phyloP scores from a whole-genome alignment of 768 basidiomycete species.

The Podaxis rugospora region DNA sequence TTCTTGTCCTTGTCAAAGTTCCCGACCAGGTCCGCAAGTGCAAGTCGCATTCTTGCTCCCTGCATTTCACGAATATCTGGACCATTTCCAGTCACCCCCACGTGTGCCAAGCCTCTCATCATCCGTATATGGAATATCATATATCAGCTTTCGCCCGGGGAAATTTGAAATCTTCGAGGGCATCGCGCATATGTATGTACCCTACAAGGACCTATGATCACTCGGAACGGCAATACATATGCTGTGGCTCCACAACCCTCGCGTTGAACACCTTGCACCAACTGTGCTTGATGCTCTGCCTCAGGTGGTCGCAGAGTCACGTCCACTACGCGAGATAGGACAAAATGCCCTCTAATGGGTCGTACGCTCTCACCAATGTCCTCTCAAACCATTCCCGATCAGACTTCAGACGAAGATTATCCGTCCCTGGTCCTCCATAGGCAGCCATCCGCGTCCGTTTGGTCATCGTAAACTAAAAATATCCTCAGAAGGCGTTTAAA shows the following conservation, averaged over 20 bases:
- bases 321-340: not conserved
- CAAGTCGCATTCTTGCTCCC: not conserved
- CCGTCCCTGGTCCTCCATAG: not conserved
- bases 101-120: not conserved
- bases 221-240: not conserved
- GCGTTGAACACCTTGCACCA: not conserved
- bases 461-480: not conserved
- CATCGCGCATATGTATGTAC: not conserved
- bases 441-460: not conserved
- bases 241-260: not conserved
- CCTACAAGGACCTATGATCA: not conserved
- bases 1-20: not conserved
- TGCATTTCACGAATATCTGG: not conserved
- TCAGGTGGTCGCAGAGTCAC: not conserved
- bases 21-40: not conserved
- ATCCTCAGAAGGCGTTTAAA: not conserved
- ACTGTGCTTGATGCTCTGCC: not conserved
- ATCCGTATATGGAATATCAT: not conserved
- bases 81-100: not conserved
- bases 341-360: not conserved
- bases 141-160: not conserved
- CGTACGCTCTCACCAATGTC: not conserved
- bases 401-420: not conserved
- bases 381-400: not conserved
- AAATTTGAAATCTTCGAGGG: not conserved